Evolutionary conservation across 2,329 filamentous ascomycete species (phyloP), one percentile per base, ranked within the genome.

Genomic region (Scedosporium aurantiacum): DNA sequence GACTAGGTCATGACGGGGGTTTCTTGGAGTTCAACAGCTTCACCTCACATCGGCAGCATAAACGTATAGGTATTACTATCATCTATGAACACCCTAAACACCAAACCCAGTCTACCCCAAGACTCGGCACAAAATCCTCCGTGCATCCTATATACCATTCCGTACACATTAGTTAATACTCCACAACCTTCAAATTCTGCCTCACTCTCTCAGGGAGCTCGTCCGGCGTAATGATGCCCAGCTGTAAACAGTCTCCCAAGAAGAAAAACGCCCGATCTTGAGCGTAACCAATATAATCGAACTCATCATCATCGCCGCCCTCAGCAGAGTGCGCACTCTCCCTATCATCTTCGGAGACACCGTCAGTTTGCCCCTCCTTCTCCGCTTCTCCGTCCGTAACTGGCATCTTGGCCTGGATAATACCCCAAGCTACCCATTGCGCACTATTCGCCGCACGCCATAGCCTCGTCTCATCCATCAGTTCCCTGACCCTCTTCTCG

Each of bases 401-500:
- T 0, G 90, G 86, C 1, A 96, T 80, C 71, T 94, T 92, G 57
- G 94, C 93, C 75, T 99, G 94, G 59, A 99, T 89, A 64, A 97
- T 90, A 25, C 94, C 94, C 94, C 94, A 99, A 1, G 91, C 90
- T 25, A 95, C 84, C 94, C 94, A 99, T 74, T 89, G 85, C 1
- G 90, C 91, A 41, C 88, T 91, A 74, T 94, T 96, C 45, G 91
- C 90, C 0, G 90, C 79, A 2, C 94, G 85, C 94, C 94, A 99
- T 55, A 96, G 78, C 16, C 85, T 80, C 2, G 90, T 86, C 75
- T 97, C 91, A 47, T 87, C 83, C 69, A 94, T 77, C 28, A 99
- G 78, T 59, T 84, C 82, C 57, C 83, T 78, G 5, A 95, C 81
- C 67, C 88, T 84, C 43, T 78, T 74, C 60, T 96, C 90, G 4